These are phyloP conservation scores for Tarenaya hassleriana DNA, from an alignment of 345 rosid genomes.

Conservation along the genomic window DNA sequence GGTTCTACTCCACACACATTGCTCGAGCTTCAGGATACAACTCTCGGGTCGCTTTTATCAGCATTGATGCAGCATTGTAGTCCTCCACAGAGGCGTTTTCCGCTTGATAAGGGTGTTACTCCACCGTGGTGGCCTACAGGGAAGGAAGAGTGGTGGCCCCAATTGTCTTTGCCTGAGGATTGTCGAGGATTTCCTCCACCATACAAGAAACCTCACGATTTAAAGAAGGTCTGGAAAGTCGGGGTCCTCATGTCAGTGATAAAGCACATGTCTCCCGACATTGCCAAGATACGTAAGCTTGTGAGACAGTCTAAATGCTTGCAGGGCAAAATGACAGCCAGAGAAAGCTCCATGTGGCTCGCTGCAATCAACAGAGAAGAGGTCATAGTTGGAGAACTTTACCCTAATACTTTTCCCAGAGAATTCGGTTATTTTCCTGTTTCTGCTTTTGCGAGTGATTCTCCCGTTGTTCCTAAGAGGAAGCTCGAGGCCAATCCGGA, in stretches of 20 bases:
- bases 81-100: conserved; percentile 89
- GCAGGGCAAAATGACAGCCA: conserved; percentile 94
- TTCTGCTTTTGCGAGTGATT: too few relatives aligned
- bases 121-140: conserved; percentile 99
- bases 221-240: conserved; percentile 94
- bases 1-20: conserved; percentile 68
- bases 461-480: too few relatives aligned
- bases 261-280: conserved; percentile 78
- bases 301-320: conserved; percentile 81
- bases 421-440: too few relatives aligned
- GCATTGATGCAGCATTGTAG: conserved; percentile 84
- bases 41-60: conserved; percentile 83
- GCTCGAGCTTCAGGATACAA: conserved; percentile 96
- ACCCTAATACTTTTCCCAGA: too few relatives aligned
- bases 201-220: conserved; percentile 96
- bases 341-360: conserved; percentile 87
- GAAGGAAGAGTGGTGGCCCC: conserved; percentile 88
- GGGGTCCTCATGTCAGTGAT: conserved; percentile 80
- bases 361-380: conserved; percentile 80
- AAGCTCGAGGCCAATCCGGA: too few relatives aligned
- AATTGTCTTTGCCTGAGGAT: conserved; percentile 57
- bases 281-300: conserved; percentile 64
- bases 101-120: conserved; percentile 69
- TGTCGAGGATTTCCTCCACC: conserved; percentile 79
- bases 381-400: conserved; percentile 41